Conservation (phyloP, 192 early-diverging fungal species). For the Jimgerdemannia lactiflua region DNA sequence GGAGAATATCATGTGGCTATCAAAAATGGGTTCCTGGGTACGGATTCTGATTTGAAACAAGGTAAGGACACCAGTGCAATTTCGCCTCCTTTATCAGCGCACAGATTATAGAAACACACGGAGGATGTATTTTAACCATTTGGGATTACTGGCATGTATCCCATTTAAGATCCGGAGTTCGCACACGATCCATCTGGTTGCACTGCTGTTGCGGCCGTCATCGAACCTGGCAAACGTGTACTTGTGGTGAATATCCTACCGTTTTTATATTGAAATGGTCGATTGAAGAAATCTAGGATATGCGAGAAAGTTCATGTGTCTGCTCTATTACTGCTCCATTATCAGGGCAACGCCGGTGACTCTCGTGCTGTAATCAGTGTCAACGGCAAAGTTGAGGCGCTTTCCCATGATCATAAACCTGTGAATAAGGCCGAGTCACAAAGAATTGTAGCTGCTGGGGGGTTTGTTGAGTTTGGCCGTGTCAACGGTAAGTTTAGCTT, state of each 20-base stretch:
- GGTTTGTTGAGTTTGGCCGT: constrained; percentile 97
- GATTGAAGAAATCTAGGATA: not conserved
- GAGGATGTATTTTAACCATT: no score
- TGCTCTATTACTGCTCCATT: not conserved
- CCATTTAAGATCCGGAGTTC: constrained; percentile 64
- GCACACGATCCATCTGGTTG: constrained; percentile 89
- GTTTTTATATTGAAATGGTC: not conserved
- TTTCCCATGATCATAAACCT: constrained; percentile 97
- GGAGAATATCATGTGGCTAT: constrained; percentile 75
- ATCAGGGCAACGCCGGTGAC: constrained; percentile 90
- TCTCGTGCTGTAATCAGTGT: constrained; percentile 86
- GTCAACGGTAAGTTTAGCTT: constrained; percentile 79
- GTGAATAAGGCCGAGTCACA: constrained; percentile 77
- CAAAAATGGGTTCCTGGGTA: constrained; percentile 77
- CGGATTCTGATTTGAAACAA: constrained; percentile 73
- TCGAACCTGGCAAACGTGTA: constrained; percentile 79
- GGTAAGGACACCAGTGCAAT: constrained; percentile 40
- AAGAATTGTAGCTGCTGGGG: constrained; percentile 88
- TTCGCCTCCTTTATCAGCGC: not conserved
- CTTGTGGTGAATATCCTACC: constrained; percentile 56
- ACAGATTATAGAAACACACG: no score
- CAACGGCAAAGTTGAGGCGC: constrained; percentile 69
- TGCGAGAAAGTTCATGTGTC: not conserved
- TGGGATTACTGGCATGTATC: not conserved
- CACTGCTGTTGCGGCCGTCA: constrained; percentile 87